Evolutionary conservation across 2,329 filamentous ascomycete genomes (phyloP).

Genomic region (Xylariaceae sp.): DNA sequence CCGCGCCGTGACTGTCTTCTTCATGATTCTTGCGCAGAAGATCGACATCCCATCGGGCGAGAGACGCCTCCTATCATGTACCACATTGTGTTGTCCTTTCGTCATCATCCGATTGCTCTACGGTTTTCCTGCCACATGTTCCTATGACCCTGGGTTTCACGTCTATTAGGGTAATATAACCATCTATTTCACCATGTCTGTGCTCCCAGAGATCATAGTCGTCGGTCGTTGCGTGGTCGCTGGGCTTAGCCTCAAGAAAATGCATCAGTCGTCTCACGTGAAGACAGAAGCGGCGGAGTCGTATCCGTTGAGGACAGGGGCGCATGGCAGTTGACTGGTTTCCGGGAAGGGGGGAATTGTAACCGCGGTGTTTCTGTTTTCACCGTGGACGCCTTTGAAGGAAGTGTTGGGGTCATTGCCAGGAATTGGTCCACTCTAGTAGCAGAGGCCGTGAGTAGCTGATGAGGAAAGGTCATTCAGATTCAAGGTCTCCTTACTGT

Average conservation of each 20-base stretch:
- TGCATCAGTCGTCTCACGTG: not conserved
- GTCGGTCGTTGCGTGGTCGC: constrained; percentile 1
- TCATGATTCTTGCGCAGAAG: not conserved
- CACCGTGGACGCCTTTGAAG: no score
- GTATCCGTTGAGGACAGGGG: constrained; percentile 2
- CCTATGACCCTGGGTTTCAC: not conserved
- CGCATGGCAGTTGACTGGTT: no score
- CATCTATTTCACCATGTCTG: constrained; percentile 2
- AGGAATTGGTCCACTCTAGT: no score
- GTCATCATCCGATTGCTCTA: constrained; percentile 1
- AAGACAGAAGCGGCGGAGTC: not conserved
- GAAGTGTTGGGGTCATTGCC: no score
- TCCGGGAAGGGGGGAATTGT: no score
- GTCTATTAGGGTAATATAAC: constrained; percentile 1
- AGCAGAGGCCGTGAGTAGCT: no score
- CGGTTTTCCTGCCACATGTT: not conserved
- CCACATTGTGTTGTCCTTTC: not conserved
- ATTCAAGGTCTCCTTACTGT: no score
- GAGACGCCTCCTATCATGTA: not conserved
- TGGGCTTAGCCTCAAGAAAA: not conserved
- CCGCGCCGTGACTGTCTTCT: not conserved
- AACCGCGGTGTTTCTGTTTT: no score
- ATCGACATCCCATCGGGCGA: not conserved
- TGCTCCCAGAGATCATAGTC: constrained; percentile 2
- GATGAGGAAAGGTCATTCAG: no score